Evolutionary conservation across 2,329 filamentous ascomycete genomes (phyloP).

Genomic region (Pleomassaria siparia): DNA sequence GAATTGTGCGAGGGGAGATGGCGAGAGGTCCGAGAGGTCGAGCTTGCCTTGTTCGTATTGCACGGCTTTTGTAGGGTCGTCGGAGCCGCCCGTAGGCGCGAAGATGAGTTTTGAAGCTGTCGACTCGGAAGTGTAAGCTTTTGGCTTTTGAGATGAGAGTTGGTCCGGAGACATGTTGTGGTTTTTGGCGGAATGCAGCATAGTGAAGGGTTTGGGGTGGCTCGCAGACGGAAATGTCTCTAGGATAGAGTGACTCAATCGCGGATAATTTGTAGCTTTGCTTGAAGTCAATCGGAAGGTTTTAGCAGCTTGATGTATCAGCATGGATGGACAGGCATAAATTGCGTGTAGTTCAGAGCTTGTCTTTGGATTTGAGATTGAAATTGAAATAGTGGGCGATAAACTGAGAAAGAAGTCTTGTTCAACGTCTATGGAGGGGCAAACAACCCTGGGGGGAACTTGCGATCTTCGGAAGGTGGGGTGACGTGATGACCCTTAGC

Average conservation of each 20-base stretch:
- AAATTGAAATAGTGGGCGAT: neutral
- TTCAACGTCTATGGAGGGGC: neutral
- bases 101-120: constrained; percentile 50
- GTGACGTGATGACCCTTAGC: neutral
- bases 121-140: constrained; percentile 5
- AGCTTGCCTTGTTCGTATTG: constrained; percentile 74
- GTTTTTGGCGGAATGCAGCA: neutral
- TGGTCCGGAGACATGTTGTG: constrained; percentile 77
- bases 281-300: neutral
- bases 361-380: neutral
- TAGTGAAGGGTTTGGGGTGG: neutral
- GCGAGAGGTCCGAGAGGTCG: constrained; percentile 59
- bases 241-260: neutral
- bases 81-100: constrained; percentile 60
- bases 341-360: neutral
- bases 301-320: neutral
- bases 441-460: no score
- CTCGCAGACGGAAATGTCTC: neutral
- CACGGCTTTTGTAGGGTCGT: constrained; percentile 64
- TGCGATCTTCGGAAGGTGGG: neutral
- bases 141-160: constrained; percentile 2
- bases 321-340: neutral
- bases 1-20: constrained; percentile 79
- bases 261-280: neutral
- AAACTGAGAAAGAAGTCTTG: neutral